Evolutionary conservation across 192 early-diverging fungal species (phyloP).

Genomic region (Piromyces sp.): DNA sequence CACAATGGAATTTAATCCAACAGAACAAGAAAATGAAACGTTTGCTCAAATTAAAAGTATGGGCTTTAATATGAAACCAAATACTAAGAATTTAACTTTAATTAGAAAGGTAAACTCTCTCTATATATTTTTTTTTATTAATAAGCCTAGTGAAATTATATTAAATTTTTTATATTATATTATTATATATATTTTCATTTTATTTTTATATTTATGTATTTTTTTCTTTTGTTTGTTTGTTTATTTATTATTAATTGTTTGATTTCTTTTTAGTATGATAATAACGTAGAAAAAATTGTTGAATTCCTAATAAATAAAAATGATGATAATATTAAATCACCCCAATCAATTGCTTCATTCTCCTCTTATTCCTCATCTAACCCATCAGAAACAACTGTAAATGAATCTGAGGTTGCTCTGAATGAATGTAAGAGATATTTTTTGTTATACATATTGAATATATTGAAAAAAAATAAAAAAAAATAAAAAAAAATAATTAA

Average conservation of each 20-base stretch:
- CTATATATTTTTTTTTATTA: no score
- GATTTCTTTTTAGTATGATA: not conserved
- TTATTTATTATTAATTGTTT: no score
- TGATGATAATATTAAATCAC: not conserved
- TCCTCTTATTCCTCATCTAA: not conserved
- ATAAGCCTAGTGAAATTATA: no score
- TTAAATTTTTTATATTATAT: no score
- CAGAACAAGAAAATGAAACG: not conserved
- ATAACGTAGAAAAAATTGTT: not conserved
- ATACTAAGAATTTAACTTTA: not conserved
- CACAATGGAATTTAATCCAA: not conserved
- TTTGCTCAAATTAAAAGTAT: not conserved
- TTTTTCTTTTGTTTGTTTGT: no score
- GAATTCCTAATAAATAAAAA: not conserved
- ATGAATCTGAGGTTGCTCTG: not conserved
- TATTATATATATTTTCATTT: no score
- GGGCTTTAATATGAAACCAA: not conserved
- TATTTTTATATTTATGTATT: no score
- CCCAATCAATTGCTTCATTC: not conserved
- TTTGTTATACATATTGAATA: no score
- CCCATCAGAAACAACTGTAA: not conserved
- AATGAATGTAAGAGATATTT: not conserved
- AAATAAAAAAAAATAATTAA: no score
- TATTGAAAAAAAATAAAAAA: no score
- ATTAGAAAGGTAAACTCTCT: not conserved